phyloP scores from a whole-genome alignment of 1,284 basidiomycete species.

The Inonotus hispidus region DNA sequence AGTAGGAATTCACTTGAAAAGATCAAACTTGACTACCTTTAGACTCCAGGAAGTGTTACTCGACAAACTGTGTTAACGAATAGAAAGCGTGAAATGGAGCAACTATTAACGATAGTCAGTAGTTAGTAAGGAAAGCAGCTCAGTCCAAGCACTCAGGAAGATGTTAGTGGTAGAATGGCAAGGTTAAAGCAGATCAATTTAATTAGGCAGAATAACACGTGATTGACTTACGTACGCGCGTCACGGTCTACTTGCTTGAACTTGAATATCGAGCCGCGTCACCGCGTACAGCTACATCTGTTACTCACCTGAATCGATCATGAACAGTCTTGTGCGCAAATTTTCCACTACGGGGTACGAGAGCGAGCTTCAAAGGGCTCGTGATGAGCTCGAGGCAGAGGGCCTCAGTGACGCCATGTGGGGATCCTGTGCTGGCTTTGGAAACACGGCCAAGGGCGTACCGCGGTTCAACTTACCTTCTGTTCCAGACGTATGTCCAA shows the following conservation, averaged over 20 bases:
- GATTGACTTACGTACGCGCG: background rate
- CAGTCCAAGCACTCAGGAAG: background rate
- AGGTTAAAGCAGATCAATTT: background rate
- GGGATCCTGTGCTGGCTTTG: slow-evolving; percentile 80
- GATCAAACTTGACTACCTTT: background rate
- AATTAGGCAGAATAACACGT: background rate
- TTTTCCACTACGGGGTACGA: slow-evolving; percentile 8
- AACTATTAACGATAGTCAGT: background rate
- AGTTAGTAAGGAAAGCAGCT: background rate
- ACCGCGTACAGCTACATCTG: background rate
- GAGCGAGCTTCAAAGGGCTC: slow-evolving; percentile 2
- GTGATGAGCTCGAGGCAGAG: slow-evolving; percentile 44
- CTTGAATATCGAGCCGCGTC: slow-evolving; percentile 9
- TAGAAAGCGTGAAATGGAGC: background rate
- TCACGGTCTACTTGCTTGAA: slow-evolving; percentile 11
- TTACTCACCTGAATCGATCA: background rate
- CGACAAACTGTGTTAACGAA: background rate
- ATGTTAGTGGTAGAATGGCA: background rate
- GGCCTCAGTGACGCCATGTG: slow-evolving; percentile 63
- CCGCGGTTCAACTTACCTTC: slow-evolving; percentile 67
- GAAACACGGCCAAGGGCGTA: slow-evolving; percentile 60
- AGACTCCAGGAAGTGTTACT: background rate
- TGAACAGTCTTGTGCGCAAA: slow-evolving; percentile 16
- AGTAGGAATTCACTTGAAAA: background rate
- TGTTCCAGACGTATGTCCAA: slow-evolving; percentile 62